Base-by-base conservation (phyloP, 139 green algal genomes). In the Tetradesmus lagerheimii region DNA sequence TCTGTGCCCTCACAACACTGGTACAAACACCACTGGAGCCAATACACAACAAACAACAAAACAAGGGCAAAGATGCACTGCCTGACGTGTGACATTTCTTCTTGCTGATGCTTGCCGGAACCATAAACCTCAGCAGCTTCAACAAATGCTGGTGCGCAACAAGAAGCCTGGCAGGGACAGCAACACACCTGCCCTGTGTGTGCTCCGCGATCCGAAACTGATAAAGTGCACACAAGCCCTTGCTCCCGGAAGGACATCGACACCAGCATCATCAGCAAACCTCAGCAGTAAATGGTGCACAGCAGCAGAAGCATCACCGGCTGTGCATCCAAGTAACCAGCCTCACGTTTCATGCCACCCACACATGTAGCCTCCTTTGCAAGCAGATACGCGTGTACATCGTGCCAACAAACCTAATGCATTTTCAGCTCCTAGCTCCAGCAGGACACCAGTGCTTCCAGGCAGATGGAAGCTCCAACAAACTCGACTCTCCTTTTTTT, bases 21-120 rank as follows among this genome's bases (percentile, higher is more conserved):
- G 57, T 71, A 31, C 57, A n/a, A 31, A 71, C 57, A 71, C 23
- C 57, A 71, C 57, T 71, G 57, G 57, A 71, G 57, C 57, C 57
- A 31, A 71, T 71, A 71, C 57, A 71, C 57, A 71, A 71, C 57
- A 71, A 64, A 71, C 57, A 71, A 71, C 57, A 31, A 71, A 71
- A n/a, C 57, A 71, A 71, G 18, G 4, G 57, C 20, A 71, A 71
- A 23, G 57, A 71, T 71, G 57, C 57, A 71, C 57, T 2, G 57
- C 57, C 18, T 8, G 57, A 71, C 57, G 57, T 71, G 57, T 31
- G 23, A n/a, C 8, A n/a, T 71, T 31, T n/a, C 16, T 71, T 8
- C 4, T n/a, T 71, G 57, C 23, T 31, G 57, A 71, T 71, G 57
- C 57, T 71, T 31, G 57, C 12, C 47, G 43, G 20, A 31, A 71